Evolutionary conservation across 305 asterid species (phyloP).

Genomic region (Fraxinus greggii): DNA sequence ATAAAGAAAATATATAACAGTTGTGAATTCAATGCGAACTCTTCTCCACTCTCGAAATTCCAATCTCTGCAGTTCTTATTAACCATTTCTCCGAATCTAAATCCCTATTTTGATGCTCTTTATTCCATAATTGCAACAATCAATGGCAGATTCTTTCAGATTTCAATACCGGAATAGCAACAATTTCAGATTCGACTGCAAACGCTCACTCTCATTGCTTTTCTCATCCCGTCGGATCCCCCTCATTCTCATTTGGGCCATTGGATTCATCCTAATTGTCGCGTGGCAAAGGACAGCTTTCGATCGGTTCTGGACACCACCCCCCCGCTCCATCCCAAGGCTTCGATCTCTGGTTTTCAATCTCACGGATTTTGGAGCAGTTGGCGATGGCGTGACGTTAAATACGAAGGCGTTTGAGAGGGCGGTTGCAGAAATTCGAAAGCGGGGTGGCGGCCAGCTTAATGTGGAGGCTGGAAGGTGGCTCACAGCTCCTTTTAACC

Average conservation of each 20-base stretch:
- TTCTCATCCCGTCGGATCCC: constrained; percentile 40
- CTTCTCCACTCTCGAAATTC: background rate
- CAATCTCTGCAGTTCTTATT: background rate
- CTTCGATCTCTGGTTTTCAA: constrained; percentile 66
- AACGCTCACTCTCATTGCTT: constrained; percentile 37
- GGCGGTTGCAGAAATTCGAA: constrained; percentile 62
- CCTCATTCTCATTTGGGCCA: constrained; percentile 61
- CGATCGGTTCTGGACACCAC: constrained; percentile 43
- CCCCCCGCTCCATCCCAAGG: constrained; percentile 54
- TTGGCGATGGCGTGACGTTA: constrained; percentile 78
- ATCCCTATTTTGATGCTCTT: background rate
- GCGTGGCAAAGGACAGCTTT: constrained; percentile 61
- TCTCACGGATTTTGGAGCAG: constrained; percentile 80
- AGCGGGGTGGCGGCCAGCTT: constrained; percentile 87
- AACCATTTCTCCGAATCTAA: background rate
- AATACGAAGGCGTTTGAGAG: constrained; percentile 71
- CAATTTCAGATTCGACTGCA: constrained; percentile 32
- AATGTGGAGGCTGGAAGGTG: constrained; percentile 71
- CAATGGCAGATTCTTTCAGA: constrained; percentile 50
- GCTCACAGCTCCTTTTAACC: constrained; percentile 92
- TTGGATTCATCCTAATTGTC: constrained; percentile 62
- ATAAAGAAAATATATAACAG: too few relatives aligned
- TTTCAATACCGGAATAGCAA: constrained; percentile 39
- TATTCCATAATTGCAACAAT: background rate
- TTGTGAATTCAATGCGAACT: too few relatives aligned